Evolutionary conservation across 2,329 filamentous ascomycete genomes (phyloP).

Genomic region (Dactylellina cionopaga): DNA sequence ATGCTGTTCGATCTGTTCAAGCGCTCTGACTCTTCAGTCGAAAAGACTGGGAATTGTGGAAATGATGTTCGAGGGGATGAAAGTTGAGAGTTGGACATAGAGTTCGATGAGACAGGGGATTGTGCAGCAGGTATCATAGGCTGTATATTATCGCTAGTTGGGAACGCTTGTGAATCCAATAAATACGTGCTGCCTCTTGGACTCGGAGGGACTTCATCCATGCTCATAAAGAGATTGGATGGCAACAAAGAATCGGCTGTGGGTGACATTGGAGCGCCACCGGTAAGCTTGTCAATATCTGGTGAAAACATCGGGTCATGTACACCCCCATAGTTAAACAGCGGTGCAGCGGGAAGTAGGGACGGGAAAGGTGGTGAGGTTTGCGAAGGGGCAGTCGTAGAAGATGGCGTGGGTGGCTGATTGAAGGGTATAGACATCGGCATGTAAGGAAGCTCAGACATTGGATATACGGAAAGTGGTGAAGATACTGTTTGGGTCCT

Average conservation of each 20-base stretch:
- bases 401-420: conserved; percentile 52
- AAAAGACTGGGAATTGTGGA: conserved; percentile 56
- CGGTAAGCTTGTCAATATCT: conserved; percentile 63
- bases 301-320: conserved; percentile 32
- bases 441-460: conserved; percentile 59
- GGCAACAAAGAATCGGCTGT: conserved; percentile 79
- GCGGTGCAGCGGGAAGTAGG: conserved; percentile 63
- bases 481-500: conserved; percentile 59
- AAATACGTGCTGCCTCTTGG: conserved; percentile 57
- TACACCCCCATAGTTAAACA: conserved; percentile 69
- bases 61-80: conserved; percentile 57
- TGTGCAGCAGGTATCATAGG: conserved; percentile 61
- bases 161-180: conserved; percentile 46
- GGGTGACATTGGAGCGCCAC: conserved; percentile 78
- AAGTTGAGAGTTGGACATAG: conserved; percentile 56
- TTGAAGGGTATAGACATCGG: conserved; percentile 62
- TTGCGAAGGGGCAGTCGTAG: conserved; percentile 60
- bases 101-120: conserved; percentile 69
- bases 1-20: conserved; percentile 45
- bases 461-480: conserved; percentile 62
- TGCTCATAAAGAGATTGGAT: conserved; percentile 69
- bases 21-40: conserved; percentile 35
- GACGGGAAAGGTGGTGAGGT: conserved; percentile 58
- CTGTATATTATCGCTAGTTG: conserved; percentile 57
- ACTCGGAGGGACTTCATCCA: conserved; percentile 71